Evolutionary conservation across 352 stramenopile genomes (phyloP), one percentile per base, ranked within the genome.

Genomic region (Aphanomyces invadans): DNA sequence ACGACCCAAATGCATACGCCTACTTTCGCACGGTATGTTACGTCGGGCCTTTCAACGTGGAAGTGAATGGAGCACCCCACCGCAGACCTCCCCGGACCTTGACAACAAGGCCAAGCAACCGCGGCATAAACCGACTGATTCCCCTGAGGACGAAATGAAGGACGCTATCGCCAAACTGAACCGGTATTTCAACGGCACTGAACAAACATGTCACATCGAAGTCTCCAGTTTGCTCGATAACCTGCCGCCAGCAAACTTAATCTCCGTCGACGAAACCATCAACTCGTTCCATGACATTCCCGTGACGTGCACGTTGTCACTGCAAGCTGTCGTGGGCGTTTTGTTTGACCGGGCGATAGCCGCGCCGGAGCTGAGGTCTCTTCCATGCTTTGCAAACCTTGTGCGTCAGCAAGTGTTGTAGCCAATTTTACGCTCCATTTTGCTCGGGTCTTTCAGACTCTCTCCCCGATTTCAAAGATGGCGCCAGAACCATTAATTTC

Each of bases 401-500:
- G 12, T 10, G 26, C 32, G 17, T n/a, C 36, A 3, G 46, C 38
- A n/a, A 54, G 2, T 45, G 2, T 62, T 48, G 25, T 57, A 91
- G 83, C 44, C 73, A 88, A 15, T 74, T 71, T 32, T 92, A 85
- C 65, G 83, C 80, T 0, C 79, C 83, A 42, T 62, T 92, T 49
- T 90, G 73, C 51, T 68, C 76, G 4, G 74, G 75, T 2, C 81
- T 90, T 62, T 80, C 83, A 36, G 77, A 92, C 46, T 75, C 74
- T 4, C 88, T 78, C 4, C 83, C 83, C 3, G 80, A 90, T 56
- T 92, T 92, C 62, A 89, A 90, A 71, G 77, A 92, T 62, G 83
- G 83, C n/a, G 81, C 81, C 44, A 88, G 89, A 70, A 92, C 81
- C 33, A 80, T 92, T 60, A 92, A 90, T 49, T 92, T 92, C 57